phyloP scores from a whole-genome alignment of 2,329 filamentous ascomycete species.

The Acrocalymma vagum region DNA sequence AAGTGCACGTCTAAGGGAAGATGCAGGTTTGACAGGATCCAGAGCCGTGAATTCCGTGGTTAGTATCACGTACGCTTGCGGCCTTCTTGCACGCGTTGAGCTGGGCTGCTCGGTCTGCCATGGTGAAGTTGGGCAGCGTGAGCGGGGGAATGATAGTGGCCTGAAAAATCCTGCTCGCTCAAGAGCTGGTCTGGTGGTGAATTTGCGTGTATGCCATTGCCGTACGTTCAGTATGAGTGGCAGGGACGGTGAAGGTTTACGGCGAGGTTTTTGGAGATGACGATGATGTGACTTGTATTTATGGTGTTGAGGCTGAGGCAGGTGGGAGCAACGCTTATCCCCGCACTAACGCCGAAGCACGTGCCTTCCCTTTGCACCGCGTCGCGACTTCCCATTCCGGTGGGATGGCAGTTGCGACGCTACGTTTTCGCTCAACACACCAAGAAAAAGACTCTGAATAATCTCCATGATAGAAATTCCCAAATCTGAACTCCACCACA shows the following conservation, averaged over 20 bases:
- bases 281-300: no score
- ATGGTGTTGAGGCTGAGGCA: constrained; percentile 12
- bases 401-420: no score
- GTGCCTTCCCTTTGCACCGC: constrained; percentile 13
- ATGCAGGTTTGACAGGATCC: neutral
- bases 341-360: constrained; percentile 17
- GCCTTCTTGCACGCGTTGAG: constrained; percentile 40
- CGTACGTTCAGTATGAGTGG: no score
- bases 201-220: no score
- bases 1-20: constrained; percentile 19
- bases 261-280: neutral
- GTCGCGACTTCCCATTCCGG: no score
- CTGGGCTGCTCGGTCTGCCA: constrained; percentile 36
- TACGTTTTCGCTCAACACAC: no score
- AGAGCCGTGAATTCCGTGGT: constrained; percentile 15
- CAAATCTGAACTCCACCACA: no score
- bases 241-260: neutral
- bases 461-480: no score
- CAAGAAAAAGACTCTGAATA: no score
- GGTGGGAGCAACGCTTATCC: no score
- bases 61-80: constrained; percentile 42
- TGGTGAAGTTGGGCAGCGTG: no score
- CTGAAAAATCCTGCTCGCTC: neutral
- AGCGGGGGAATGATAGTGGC: no score
- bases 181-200: neutral